Conservation (phyloP, 768 basidiomycete species). For the Ramaria rubella region DNA sequence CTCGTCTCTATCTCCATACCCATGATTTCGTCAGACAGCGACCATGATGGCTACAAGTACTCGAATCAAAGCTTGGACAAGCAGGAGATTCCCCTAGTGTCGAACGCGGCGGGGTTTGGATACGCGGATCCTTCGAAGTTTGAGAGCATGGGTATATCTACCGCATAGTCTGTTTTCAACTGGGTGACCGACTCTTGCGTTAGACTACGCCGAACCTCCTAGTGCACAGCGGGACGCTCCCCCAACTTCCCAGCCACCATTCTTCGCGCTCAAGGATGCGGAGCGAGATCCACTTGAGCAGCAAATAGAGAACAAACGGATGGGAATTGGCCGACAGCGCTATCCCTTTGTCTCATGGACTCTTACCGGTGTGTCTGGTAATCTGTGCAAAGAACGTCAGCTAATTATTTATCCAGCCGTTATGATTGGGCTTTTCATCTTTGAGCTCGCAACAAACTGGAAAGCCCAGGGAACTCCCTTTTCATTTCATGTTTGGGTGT, state of each 20-base stretch:
- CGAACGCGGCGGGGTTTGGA: not conserved
- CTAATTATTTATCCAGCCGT: slow-evolving; percentile 26
- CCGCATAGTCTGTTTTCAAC: not conserved
- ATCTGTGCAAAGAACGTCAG: not conserved
- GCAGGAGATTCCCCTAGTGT: not conserved
- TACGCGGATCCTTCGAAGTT: not conserved
- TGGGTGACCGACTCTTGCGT: not conserved
- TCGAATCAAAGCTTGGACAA: not conserved
- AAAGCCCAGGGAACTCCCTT: slow-evolving; percentile 75
- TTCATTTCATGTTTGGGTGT: slow-evolving; percentile 63
- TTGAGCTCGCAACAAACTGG: slow-evolving; percentile 73
- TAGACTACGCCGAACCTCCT: not conserved
- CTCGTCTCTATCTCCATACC: not conserved
- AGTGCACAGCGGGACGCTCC: not conserved
- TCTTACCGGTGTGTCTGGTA: slow-evolving; percentile 17
- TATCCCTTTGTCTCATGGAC: slow-evolving; percentile 55
- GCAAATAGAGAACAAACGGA: slow-evolving; percentile 81
- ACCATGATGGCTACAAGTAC: not conserved
- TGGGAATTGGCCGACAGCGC: slow-evolving; percentile 76
- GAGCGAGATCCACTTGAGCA: slow-evolving; percentile 57
- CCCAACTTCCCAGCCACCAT: not conserved
- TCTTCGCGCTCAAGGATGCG: not conserved
- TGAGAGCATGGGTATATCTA: not conserved
- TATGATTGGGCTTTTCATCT: slow-evolving; percentile 76
- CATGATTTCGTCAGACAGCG: not conserved